These are phyloP conservation scores for Teunomyces panamensis DNA, from an alignment of 805 yeast genomes.

Conservation along the genomic window DNA sequence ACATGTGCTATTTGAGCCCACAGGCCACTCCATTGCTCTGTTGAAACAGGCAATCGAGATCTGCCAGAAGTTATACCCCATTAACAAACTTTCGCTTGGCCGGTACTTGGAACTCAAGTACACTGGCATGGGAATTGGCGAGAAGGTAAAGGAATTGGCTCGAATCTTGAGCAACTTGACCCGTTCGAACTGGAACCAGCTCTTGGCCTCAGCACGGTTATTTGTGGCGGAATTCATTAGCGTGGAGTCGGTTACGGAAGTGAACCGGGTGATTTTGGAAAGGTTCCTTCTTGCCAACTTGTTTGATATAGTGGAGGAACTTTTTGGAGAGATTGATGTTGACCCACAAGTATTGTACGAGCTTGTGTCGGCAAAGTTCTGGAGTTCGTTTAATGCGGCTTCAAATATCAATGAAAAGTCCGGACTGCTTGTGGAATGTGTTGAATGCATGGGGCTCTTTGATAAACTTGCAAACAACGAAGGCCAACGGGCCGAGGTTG, in stretches of 20 bases:
- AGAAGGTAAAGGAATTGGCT: slow-evolving; percentile 2
- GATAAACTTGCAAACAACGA: slow-evolving; percentile 12
- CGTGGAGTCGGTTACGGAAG: slow-evolving; percentile 8
- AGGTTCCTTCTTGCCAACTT: slow-evolving; percentile 26
- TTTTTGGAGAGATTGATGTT: slow-evolving; percentile 7
- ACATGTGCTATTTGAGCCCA: slow-evolving; percentile 15
- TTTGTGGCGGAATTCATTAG: slow-evolving; percentile 16
- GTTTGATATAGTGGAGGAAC: slow-evolving; percentile 21
- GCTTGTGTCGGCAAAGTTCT: slow-evolving; percentile 25
- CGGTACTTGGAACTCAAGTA: slow-evolving; percentile 25
- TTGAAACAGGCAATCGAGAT: slow-evolving; percentile 23
- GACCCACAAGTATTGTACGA: slow-evolving; percentile 12
- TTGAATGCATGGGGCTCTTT: slow-evolving; percentile 25
- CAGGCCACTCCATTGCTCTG: slow-evolving; percentile 12
- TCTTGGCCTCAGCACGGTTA: slow-evolving; percentile 7
- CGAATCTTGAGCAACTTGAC: slow-evolving; percentile 3
- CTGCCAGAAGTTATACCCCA: slow-evolving; percentile 33
- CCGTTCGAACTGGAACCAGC: slow-evolving; percentile 1
- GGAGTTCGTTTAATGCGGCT: slow-evolving; percentile 32
- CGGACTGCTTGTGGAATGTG: slow-evolving; percentile 26
- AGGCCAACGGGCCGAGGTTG: slow-evolving; percentile 6
- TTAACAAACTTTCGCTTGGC: slow-evolving; percentile 31
- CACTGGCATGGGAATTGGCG: background rate
- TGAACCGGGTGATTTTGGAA: slow-evolving; percentile 25
- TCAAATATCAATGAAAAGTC: slow-evolving; percentile 30